phyloP scores from a whole-genome alignment of 805 yeast species.

The Komagataella pastoris region DNA sequence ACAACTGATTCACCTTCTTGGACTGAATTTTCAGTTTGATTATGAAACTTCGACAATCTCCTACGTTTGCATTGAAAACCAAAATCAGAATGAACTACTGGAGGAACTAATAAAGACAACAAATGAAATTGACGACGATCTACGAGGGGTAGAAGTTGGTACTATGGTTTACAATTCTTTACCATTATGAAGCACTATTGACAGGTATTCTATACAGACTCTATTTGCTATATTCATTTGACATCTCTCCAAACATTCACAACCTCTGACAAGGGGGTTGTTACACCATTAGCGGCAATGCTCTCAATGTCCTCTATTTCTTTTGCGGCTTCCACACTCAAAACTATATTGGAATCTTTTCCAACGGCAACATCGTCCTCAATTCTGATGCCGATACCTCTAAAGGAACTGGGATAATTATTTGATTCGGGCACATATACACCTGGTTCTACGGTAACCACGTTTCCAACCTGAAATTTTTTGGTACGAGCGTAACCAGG shows the following conservation, averaged over 20 bases:
- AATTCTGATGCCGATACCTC: constrained; percentile 85
- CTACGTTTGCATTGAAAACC: background rate
- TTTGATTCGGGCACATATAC: constrained; percentile 70
- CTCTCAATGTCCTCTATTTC: constrained; percentile 74
- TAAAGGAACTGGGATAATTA: constrained; percentile 65
- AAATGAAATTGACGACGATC: constrained; percentile 1
- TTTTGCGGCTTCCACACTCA: constrained; percentile 78
- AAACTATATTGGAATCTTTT: constrained; percentile 30
- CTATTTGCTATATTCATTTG: background rate
- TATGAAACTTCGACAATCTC: constrained; percentile 2
- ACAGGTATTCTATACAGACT: background rate
- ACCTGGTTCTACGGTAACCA: constrained; percentile 93
- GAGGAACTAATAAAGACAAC: constrained; percentile 2
- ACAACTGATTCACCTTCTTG: constrained; percentile 10
- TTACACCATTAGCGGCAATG: constrained; percentile 46
- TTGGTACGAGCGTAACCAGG: constrained; percentile 49
- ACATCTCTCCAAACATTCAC: constrained; percentile 4
- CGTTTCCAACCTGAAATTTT: constrained; percentile 54
- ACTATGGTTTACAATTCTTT: background rate
- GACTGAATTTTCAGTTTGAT: constrained; percentile 14
- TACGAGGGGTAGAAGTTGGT: background rate
- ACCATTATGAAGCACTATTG: background rate
- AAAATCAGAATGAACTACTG: constrained; percentile 1
- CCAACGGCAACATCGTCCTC: constrained; percentile 91
- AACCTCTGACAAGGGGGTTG: constrained; percentile 19